Evolutionary conservation across 164 flowering plant species (phyloP).

Genomic region (Paratinospora sagittata): DNA sequence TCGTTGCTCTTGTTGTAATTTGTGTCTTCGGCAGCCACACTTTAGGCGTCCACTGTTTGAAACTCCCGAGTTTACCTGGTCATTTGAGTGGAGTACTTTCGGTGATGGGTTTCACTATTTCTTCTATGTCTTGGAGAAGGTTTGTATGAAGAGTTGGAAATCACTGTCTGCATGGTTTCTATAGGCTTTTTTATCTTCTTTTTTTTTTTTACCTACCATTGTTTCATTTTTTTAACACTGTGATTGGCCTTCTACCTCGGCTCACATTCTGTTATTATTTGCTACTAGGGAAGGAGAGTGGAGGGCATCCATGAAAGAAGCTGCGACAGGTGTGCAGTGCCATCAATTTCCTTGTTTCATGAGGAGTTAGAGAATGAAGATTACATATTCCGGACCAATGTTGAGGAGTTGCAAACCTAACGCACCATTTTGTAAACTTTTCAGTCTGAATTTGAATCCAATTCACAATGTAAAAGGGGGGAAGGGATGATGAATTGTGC

Average conservation of each 20-base stretch:
- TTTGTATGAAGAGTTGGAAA: conserved; percentile 10
- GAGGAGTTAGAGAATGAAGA: conserved; percentile 85
- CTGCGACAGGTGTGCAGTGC: conserved; percentile 22
- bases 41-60: conserved; percentile 83
- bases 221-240: too few species aligned
- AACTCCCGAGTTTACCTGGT: conserved; percentile 72
- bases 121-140: conserved; percentile 74
- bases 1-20: not conserved
- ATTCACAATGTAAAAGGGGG: conserved; percentile 15
- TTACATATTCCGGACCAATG: conserved; percentile 57
- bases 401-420: conserved; percentile 36
- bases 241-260: not conserved
- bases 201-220: not conserved
- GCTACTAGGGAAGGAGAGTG: conserved; percentile 52
- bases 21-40: conserved; percentile 60
- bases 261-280: not conserved
- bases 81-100: conserved; percentile 74
- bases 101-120: conserved; percentile 94
- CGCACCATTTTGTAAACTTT: not conserved
- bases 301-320: conserved; percentile 6
- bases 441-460: not conserved
- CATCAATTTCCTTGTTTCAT: conserved; percentile 45
- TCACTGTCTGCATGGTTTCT: not conserved
- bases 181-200: not conserved
- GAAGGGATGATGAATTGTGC: too few species aligned